Conservation (phyloP, 208 protist species). For the Leishmania turanica region DNA sequence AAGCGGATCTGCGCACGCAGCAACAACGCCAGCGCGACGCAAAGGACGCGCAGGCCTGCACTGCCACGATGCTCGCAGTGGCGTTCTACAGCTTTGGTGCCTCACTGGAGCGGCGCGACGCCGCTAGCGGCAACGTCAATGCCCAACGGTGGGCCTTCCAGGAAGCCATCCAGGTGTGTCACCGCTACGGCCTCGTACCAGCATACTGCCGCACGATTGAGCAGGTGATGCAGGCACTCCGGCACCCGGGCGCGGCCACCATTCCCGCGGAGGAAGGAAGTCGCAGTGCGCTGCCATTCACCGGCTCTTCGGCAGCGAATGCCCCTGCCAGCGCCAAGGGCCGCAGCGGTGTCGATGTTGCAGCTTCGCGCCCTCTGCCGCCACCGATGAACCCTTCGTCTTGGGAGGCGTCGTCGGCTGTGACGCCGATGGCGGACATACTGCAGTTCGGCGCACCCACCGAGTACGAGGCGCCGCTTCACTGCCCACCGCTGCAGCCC, state of each 20-base stretch:
- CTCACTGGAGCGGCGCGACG: conserved; percentile 66
- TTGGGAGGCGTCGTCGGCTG: neutral
- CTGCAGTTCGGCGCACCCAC: neutral
- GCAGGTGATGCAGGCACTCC: conserved; percentile 59
- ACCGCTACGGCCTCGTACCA: conserved; percentile 61
- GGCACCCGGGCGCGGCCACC: conserved; percentile 16
- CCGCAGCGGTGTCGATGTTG: neutral
- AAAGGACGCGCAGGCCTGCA: conserved; percentile 13
- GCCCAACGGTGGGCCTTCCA: conserved; percentile 61
- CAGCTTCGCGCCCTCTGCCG: neutral
- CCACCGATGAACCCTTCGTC: conserved; percentile 10
- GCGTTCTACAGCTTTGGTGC: conserved; percentile 88
- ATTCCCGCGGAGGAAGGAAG: neutral
- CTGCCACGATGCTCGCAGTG: conserved; percentile 81
- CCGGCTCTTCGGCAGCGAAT: neutral
- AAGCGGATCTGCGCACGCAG: conserved; percentile 25
- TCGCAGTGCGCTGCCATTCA: neutral
- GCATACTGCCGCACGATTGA: conserved; percentile 65
- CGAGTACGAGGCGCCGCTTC: neutral
- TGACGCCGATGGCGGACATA: neutral
- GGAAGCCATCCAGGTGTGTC: conserved; percentile 49
- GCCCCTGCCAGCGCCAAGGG: neutral
- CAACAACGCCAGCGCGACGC: conserved; percentile 39
- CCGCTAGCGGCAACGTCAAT: conserved; percentile 26
- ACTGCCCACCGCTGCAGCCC: neutral